Conservation (phyloP, 1,284 basidiomycete species). For the Ceratobasidium sp. region DNA sequence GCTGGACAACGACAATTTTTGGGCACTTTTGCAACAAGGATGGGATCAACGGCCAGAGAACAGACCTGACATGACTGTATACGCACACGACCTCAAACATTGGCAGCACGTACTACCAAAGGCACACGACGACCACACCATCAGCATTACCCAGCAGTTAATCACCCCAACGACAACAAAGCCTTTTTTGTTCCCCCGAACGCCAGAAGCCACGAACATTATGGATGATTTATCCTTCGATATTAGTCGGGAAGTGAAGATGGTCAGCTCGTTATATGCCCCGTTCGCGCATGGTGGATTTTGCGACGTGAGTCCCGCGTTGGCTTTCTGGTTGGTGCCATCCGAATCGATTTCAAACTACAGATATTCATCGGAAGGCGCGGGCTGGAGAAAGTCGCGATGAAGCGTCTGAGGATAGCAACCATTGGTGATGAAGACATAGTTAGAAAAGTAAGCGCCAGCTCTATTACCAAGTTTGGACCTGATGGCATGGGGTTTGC, state of each 20-base stretch:
- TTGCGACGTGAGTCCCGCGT: slow-evolving; percentile 11
- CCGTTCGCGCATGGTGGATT: slow-evolving; percentile 27
- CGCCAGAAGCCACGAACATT: not conserved
- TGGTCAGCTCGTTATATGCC: slow-evolving; percentile 29
- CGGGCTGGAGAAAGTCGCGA: slow-evolving; percentile 23
- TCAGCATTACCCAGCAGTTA: not conserved
- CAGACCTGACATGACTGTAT: slow-evolving; percentile 12
- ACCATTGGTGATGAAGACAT: slow-evolving; percentile 21
- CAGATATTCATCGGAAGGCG: slow-evolving; percentile 26
- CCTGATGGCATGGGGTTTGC: too few species aligned
- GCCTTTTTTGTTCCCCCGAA: not conserved
- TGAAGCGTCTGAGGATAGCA: slow-evolving; percentile 24
- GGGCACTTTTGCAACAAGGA: slow-evolving; percentile 8
- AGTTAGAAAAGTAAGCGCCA: slow-evolving; percentile 8
- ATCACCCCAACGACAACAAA: not conserved
- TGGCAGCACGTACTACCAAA: slow-evolving; percentile 4
- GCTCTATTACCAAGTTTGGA: not conserved
- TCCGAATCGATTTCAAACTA: not conserved
- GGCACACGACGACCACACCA: not conserved
- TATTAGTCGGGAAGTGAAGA: slow-evolving; percentile 15
- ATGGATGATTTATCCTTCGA: slow-evolving; percentile 18
- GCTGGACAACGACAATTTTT: slow-evolving; percentile 16
- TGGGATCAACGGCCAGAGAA: slow-evolving; percentile 16
- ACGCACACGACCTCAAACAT: slow-evolving; percentile 8
- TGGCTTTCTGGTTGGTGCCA: not conserved